phyloP scores from a whole-genome alignment of 805 yeast genomes.

The Candida insectorum region DNA sequence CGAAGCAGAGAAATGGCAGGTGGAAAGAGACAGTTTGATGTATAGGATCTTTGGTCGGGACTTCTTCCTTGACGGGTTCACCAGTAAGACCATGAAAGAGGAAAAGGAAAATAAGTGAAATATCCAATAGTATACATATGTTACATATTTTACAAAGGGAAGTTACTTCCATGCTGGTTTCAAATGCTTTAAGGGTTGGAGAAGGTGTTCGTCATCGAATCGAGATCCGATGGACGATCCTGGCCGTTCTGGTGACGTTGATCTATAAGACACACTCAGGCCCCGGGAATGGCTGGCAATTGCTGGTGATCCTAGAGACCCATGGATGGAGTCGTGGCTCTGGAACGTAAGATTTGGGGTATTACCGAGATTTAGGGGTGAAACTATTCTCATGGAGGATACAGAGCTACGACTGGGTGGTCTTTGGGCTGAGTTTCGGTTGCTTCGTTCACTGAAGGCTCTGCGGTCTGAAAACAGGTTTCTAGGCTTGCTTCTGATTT shows the following conservation, averaged over 20 bases:
- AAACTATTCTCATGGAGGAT: constrained; percentile 4
- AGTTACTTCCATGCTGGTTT: constrained; percentile 17
- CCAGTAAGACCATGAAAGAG: constrained; percentile 35
- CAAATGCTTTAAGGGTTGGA: constrained; percentile 19
- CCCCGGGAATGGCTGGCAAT: no score
- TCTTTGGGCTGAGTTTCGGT: no score
- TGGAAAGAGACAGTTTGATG: constrained; percentile 33
- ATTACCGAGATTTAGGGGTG: constrained; percentile 7
- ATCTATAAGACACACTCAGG: constrained; percentile 11
- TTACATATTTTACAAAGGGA: neutral
- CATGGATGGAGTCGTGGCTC: constrained; percentile 5
- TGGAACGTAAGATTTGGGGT: constrained; percentile 7
- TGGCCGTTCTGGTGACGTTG: constrained; percentile 33
- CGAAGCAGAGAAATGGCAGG: constrained; percentile 40
- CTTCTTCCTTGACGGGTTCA: constrained; percentile 41
- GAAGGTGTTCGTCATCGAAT: constrained; percentile 27
- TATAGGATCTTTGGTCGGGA: constrained; percentile 40
- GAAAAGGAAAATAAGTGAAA: constrained; percentile 3
- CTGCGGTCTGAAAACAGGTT: no score
- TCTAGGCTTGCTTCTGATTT: no score
- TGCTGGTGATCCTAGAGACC: constrained; percentile 7
- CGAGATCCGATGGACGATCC: constrained; percentile 32
- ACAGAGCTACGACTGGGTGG: no score
- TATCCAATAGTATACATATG: constrained; percentile 4
- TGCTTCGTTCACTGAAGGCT: no score